phyloP scores from a whole-genome alignment of 1,284 basidiomycete species.

The Tilletia caries region DNA sequence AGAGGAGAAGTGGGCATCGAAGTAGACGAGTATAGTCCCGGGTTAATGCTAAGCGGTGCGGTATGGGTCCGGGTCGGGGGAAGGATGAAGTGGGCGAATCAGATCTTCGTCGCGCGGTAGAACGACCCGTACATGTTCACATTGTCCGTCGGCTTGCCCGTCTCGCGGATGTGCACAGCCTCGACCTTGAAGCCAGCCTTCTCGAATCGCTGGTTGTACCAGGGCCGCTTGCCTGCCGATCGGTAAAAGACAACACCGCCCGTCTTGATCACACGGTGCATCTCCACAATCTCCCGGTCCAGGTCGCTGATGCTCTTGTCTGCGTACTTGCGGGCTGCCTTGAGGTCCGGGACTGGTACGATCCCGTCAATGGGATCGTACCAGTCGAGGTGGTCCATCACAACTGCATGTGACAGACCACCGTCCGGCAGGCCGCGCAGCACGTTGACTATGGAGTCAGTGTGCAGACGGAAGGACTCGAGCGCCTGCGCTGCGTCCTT shows the following conservation, averaged over 20 bases:
- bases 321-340: conserved; percentile 52
- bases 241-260: conserved; percentile 71
- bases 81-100: too few relatives aligned
- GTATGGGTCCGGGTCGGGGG: too few relatives aligned
- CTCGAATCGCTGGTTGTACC: conserved; percentile 67
- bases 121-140: conserved; percentile 63
- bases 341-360: conserved; percentile 11
- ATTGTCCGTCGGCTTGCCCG: conserved; percentile 60
- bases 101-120: not conserved
- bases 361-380: conserved; percentile 1
- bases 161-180: conserved; percentile 49
- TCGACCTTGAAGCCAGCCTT: conserved; percentile 54
- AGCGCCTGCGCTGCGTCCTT: conserved; percentile 59
- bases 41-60: too few relatives aligned
- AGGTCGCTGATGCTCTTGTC: conserved; percentile 58
- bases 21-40: too few relatives aligned
- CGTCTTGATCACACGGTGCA: conserved; percentile 63
- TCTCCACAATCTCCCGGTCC: conserved; percentile 65
- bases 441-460: conserved; percentile 72
- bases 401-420: conserved; percentile 56
- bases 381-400: conserved; percentile 78
- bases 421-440: conserved; percentile 53
- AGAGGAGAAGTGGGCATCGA: too few relatives aligned
- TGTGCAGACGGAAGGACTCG: conserved; percentile 72
- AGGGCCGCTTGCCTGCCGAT: conserved; percentile 68